Evolutionary conservation across 495 filamentous ascomycete species (phyloP).

Genomic region (Staphylotrichum tortipilum): DNA sequence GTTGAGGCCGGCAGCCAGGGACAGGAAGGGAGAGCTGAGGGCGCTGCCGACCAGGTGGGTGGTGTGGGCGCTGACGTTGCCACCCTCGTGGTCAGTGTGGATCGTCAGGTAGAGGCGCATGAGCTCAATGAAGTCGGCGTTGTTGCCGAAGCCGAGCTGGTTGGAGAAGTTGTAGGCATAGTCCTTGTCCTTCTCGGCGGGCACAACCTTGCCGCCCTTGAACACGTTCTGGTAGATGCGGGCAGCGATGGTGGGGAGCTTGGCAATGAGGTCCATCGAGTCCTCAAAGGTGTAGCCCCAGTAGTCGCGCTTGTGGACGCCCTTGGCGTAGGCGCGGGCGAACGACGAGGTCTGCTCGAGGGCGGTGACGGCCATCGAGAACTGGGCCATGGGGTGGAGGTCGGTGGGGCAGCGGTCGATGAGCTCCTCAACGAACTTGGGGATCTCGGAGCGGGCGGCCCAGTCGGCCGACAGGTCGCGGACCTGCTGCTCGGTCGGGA

Average conservation of each 20-base stretch:
- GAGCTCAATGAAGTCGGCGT: conserved; percentile 95
- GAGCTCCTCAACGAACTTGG: conserved; percentile 96
- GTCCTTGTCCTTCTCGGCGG: conserved; percentile 96
- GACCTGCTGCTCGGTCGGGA: conserved; percentile 94
- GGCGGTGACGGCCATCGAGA: conserved; percentile 93
- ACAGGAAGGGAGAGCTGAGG: conserved; percentile 94
- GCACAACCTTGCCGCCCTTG: conserved; percentile 96
- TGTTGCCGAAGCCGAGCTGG: conserved; percentile 91
- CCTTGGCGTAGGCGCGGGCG: conserved; percentile 95
- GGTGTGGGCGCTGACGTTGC: conserved; percentile 96
- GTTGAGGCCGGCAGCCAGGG: conserved; percentile 90
- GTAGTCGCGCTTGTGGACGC: conserved; percentile 98
- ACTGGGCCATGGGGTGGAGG: conserved; percentile 99
- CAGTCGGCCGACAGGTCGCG: conserved; percentile 95
- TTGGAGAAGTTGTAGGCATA: conserved; percentile 98
- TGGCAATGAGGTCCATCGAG: conserved; percentile 99
- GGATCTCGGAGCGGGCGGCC: conserved; percentile 92
- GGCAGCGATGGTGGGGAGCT: conserved; percentile 94
- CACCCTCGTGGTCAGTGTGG: conserved; percentile 98
- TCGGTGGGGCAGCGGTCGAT: conserved; percentile 98
- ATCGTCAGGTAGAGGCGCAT: conserved; percentile 98
- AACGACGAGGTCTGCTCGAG: conserved; percentile 97
- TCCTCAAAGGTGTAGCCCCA: conserved; percentile 99
- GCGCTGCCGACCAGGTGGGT: conserved; percentile 96
- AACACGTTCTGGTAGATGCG: conserved; percentile 99